Evolutionary conservation across 257 asterid genomes (phyloP).

Genomic region (Euphrasia confusa): DNA sequence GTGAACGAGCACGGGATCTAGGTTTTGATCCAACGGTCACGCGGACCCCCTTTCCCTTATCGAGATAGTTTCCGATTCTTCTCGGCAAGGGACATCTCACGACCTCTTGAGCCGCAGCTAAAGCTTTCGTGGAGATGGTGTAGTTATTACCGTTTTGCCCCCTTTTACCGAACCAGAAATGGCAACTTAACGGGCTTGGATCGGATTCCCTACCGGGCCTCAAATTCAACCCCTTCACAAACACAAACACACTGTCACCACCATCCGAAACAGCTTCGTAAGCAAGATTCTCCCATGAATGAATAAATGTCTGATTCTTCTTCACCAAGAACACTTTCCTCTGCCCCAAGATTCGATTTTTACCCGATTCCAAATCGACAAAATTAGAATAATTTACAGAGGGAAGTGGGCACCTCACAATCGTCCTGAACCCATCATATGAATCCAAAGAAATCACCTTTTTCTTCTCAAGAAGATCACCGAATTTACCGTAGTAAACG

Average conservation of each 20-base stretch:
- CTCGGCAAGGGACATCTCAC: constrained; percentile 72
- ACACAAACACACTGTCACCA: constrained; percentile 62
- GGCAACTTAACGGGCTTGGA: constrained; percentile 61
- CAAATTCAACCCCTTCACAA: constrained; percentile 83
- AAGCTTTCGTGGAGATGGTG: constrained; percentile 44
- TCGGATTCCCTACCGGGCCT: constrained; percentile 63
- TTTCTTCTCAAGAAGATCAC: constrained; percentile 24
- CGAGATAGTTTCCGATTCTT: constrained; percentile 38
- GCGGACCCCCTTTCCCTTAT: constrained; percentile 50
- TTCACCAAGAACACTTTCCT: constrained; percentile 21
- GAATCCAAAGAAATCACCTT: constrained; percentile 58
- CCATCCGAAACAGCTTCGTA: constrained; percentile 70
- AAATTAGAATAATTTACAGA: constrained; percentile 39
- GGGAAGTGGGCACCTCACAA: constrained; percentile 76
- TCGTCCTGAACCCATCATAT: constrained; percentile 54
- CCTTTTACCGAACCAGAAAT: constrained; percentile 53
- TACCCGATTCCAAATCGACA: constrained; percentile 36
- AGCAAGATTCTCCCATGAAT: constrained; percentile 66
- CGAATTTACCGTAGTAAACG: constrained; percentile 36
- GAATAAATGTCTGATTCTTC: constrained; percentile 36
- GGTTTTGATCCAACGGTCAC: constrained; percentile 49
- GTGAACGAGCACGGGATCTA: constrained; percentile 33
- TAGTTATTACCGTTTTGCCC: constrained; percentile 27
- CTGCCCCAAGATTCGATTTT: constrained; percentile 29
- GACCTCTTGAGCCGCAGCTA: constrained; percentile 87